Conservation (phyloP, 805 yeast genomes). For the Grigorovia yakushimaensis region DNA sequence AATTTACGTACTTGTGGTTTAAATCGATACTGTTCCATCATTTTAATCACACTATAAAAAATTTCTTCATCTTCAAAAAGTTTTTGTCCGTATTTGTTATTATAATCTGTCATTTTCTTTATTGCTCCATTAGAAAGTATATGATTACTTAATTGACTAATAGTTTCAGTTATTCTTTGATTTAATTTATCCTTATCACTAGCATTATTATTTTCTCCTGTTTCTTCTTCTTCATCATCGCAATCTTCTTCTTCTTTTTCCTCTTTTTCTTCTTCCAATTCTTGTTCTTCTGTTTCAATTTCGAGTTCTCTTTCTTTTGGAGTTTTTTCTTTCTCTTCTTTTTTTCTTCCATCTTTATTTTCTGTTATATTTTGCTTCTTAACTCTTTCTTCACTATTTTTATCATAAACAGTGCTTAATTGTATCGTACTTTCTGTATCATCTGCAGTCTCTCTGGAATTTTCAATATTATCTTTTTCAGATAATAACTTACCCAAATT, state of each 20-base stretch:
- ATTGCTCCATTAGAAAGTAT: conserved; percentile 44
- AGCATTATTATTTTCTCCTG: neutral
- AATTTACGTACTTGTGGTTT: conserved; percentile 54
- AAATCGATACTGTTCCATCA: conserved; percentile 48
- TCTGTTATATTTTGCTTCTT: no score
- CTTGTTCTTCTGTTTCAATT: no score
- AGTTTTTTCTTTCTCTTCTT: neutral
- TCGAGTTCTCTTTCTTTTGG: no score
- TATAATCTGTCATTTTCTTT: conserved; percentile 46
- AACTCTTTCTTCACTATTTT: no score
- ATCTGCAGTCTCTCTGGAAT: neutral
- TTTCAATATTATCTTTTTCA: conserved; percentile 18
- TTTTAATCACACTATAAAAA: conserved; percentile 41
- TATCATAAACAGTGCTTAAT: no score
- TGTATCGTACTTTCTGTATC: neutral
- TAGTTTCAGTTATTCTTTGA: conserved; percentile 27
- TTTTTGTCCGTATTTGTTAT: conserved; percentile 38
- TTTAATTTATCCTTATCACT: conserved; percentile 19
- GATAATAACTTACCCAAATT: conserved; percentile 17
- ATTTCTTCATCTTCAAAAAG: conserved; percentile 46
- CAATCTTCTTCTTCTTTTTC: neutral
- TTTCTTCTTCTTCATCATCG: neutral
- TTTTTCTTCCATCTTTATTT: no score
- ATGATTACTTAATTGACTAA: conserved; percentile 50
- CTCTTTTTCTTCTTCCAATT: neutral